Base-by-base conservation (phyloP, 2,329 filamentous ascomycete genomes). In the Paracorniculantispora psalliotae region DNA sequence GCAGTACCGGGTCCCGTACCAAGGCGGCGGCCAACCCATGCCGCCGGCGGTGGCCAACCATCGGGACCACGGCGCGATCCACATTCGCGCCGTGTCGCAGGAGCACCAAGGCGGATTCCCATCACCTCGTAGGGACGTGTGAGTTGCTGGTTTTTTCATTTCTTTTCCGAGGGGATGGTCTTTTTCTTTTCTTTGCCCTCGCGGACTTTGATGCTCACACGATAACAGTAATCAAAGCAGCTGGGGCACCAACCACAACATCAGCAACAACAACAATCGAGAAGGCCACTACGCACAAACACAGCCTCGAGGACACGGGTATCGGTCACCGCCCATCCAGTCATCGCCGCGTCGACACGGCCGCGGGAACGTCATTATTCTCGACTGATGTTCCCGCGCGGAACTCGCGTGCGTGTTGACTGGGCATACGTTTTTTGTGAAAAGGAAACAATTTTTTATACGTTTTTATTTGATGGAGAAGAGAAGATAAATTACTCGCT, bases 61-160 rank as follows among this genome's bases (percentile, higher is more conserved):
- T 7, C 47, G 56, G 21, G 56, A 58, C 21, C 37, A 58, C 25
- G 56, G 48, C 8, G 19, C 30, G 23, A 58, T 51, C 23, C 56
- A 51, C 21, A 23, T 58, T 17, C 56, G 48, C 21, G 47, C 56
- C 28, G 39, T 39, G 19, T 58, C 56, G 37, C 47, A 35, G 8
- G 48, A 58, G 28, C 26, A 44, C 33, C 56, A 51, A 46, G 30
- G 47, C 37, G 28, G 26, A 21, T 58, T 58, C 21, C 37, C 56
- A 44, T 58, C 47, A 46, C 48, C 56, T 46, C 56, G 48, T 51
- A 58, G 56, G 56, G 56, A 51, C 48, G 37, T 51, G 56, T 58
- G 56, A 58, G 56, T 58, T 50, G 41, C 21, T 57, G 56, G 56
- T 58, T 37, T 46, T 30, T 58, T 47, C 47, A 19, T 30, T 10